Evolutionary conservation across 2,329 filamentous ascomycete species (phyloP).

Genomic region (Alternaria atra): DNA sequence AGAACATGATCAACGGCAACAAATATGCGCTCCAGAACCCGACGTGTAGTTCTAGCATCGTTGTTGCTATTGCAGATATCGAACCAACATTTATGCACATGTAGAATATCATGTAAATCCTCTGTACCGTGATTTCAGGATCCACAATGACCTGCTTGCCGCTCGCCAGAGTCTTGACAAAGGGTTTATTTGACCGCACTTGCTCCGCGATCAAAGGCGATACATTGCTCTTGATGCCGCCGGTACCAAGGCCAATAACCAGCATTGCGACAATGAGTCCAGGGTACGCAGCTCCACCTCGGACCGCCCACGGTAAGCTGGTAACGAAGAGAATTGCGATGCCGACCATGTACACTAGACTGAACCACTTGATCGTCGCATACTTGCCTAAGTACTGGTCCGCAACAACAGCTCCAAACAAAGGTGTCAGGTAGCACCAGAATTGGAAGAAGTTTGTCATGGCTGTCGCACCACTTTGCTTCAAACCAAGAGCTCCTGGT

Average conservation of each 20-base stretch:
- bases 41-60: slow-evolving; percentile 73
- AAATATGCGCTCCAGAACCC: slow-evolving; percentile 76
- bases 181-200: slow-evolving; percentile 53
- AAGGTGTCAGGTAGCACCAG: slow-evolving; percentile 60
- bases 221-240: slow-evolving; percentile 84
- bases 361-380: slow-evolving; percentile 74
- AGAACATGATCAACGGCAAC: slow-evolving; percentile 71
- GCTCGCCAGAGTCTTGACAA: slow-evolving; percentile 49
- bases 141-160: slow-evolving; percentile 57
- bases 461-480: slow-evolving; percentile 56
- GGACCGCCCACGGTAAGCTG: slow-evolving; percentile 70
- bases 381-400: slow-evolving; percentile 76
- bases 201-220: slow-evolving; percentile 61
- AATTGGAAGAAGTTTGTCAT: slow-evolving; percentile 60
- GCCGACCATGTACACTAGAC: slow-evolving; percentile 69
- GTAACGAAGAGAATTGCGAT: slow-evolving; percentile 73
- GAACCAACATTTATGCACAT: slow-evolving; percentile 76
- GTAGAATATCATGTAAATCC: slow-evolving; percentile 71
- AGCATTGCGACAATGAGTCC: slow-evolving; percentile 71
- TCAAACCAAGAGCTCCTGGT: slow-evolving; percentile 53
- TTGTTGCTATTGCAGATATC: slow-evolving; percentile 73
- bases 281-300: slow-evolving; percentile 66
- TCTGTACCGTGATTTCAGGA: slow-evolving; percentile 56
- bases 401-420: slow-evolving; percentile 63
- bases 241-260: slow-evolving; percentile 77